Evolutionary conservation across 2,329 filamentous ascomycete genomes (phyloP).

Genomic region (Parafenestella ontariensis): DNA sequence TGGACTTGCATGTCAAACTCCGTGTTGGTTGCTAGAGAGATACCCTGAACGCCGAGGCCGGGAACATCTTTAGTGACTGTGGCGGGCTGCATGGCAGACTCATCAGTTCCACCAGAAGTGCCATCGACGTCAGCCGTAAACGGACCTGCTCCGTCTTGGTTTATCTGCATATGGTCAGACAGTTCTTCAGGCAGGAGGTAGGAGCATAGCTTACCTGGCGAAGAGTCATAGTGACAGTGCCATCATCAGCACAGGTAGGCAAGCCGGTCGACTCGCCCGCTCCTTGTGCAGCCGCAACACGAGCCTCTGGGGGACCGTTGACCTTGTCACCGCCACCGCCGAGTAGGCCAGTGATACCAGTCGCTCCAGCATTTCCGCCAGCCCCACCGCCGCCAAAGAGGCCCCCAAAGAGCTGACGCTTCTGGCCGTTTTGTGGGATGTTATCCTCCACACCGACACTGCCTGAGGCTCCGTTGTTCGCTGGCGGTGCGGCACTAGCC

Average conservation of each 20-base stretch:
- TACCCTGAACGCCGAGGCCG: constrained; percentile 62
- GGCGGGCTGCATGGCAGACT: constrained; percentile 66
- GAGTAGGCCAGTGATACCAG: constrained; percentile 39
- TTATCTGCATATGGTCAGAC: constrained; percentile 52
- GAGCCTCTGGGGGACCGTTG: constrained; percentile 58
- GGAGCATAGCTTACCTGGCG: constrained; percentile 55
- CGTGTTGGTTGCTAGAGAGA: constrained; percentile 64
- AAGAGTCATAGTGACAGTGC: constrained; percentile 68
- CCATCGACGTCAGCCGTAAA: constrained; percentile 67
- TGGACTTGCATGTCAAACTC: constrained; percentile 70
- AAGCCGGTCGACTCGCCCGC: constrained; percentile 62
- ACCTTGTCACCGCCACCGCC: constrained; percentile 57
- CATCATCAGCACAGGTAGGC: constrained; percentile 67
- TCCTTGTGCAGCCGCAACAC: constrained; percentile 63
- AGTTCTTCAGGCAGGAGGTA: neutral
- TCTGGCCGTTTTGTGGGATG: constrained; percentile 29
- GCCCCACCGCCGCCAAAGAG: constrained; percentile 43
- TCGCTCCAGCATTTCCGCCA: constrained; percentile 32
- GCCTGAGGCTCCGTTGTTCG: constrained; percentile 40
- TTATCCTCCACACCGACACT: constrained; percentile 45
- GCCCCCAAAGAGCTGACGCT: constrained; percentile 42
- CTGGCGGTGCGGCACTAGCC: constrained; percentile 32
- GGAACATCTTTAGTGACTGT: constrained; percentile 68
- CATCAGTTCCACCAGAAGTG: constrained; percentile 69
- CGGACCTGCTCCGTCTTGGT: constrained; percentile 73